Evolutionary conservation across 352 stramenopile genomes (phyloP).

Genomic region (Globisporangium spiculum): DNA sequence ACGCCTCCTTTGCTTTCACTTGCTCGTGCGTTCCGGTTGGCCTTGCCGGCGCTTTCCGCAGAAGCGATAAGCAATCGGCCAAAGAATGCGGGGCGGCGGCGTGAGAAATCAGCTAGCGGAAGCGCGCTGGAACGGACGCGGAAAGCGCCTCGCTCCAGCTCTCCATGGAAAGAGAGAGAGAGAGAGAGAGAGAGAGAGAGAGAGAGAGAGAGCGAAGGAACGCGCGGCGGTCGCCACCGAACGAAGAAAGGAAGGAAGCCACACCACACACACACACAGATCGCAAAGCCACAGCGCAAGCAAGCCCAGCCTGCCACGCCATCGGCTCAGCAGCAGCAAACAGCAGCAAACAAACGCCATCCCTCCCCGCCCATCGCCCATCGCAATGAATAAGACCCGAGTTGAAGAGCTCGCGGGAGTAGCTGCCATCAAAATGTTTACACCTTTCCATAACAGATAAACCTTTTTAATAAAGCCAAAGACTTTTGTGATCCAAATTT

Average conservation of each 20-base stretch:
- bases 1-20: not conserved
- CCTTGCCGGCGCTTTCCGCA: not conserved
- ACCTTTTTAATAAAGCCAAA: too few species aligned
- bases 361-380: conserved; percentile 3
- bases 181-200: not conserved
- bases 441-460: not conserved
- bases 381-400: conserved; percentile 8
- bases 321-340: not conserved
- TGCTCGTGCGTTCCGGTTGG: not conserved
- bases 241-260: not conserved
- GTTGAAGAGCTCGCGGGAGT: not conserved
- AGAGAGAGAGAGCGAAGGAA: not conserved
- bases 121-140: not conserved
- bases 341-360: not conserved
- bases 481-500: too few species aligned
- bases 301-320: not conserved
- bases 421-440: not conserved
- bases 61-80: not conserved
- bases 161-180: not conserved
- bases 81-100: not conserved
- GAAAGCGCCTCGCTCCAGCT: not conserved
- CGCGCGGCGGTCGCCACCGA: not conserved
- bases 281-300: not conserved
- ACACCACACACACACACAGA: not conserved
- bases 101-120: not conserved